Conservation (phyloP, 2,329 filamentous ascomycete genomes). For the Nemania serpens region DNA sequence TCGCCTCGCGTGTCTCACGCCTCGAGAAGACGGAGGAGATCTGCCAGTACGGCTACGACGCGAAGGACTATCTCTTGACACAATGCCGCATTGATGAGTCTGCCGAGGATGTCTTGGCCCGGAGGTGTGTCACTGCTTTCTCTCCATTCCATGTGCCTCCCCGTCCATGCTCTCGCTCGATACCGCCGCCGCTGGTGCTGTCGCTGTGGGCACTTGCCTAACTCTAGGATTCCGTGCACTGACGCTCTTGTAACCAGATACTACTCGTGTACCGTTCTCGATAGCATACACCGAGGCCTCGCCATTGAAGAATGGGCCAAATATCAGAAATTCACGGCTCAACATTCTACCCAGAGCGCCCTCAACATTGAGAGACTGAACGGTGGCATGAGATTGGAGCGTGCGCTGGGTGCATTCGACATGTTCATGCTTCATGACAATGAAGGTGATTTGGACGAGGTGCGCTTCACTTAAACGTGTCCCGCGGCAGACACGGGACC, state of each 20-base stretch:
- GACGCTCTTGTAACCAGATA: no score
- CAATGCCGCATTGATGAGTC: conserved; percentile 65
- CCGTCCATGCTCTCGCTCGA: not conserved
- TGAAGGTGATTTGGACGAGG: conserved; percentile 74
- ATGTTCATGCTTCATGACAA: conserved; percentile 81
- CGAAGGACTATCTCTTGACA: conserved; percentile 78
- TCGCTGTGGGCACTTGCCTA: not conserved
- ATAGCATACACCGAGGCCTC: conserved; percentile 78
- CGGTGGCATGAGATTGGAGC: conserved; percentile 65
- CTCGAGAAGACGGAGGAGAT: conserved; percentile 73
- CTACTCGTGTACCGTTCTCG: conserved; percentile 74
- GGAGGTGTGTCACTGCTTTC: conserved; percentile 43
- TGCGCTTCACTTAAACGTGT: conserved; percentile 39
- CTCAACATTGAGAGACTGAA: conserved; percentile 46
- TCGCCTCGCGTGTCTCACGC: conserved; percentile 72
- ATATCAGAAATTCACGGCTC: conserved; percentile 47
- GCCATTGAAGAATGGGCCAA: conserved; percentile 79
- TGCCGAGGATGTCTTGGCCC: conserved; percentile 73
- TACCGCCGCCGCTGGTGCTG: not conserved
- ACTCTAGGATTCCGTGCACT: not conserved
- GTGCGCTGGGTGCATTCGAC: conserved; percentile 81
- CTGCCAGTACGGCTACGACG: conserved; percentile 77
- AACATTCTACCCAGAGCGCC: conserved; percentile 29
- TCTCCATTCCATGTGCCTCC: not conserved
- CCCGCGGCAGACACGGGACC: not conserved